A percentile compares a stretch with the other conserved stretches of the same genome.
These are phyloP conservation scores for Cyberlindnera mycetangii DNA, from an alignment of 805 yeast species.

Conservation along the genomic window DNA sequence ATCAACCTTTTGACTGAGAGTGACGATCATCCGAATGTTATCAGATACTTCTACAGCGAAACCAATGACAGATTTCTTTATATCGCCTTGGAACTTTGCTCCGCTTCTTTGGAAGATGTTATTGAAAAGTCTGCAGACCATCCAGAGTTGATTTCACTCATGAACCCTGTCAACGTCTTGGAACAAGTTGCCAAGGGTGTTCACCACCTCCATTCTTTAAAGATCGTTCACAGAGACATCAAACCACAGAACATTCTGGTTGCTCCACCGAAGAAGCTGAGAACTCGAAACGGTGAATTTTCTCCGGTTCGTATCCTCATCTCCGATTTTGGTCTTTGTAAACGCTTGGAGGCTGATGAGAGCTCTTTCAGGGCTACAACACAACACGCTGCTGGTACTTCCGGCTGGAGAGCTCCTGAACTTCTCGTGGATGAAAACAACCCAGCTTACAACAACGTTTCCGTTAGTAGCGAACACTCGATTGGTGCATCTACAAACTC, in stretches of 20 bases:
- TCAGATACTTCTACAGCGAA: constrained; percentile 91
- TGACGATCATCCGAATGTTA: constrained; percentile 95
- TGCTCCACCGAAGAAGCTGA: constrained; percentile 57
- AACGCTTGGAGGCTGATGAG: constrained; percentile 86
- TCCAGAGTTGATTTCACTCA: constrained; percentile 35
- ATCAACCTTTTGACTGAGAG: constrained; percentile 85
- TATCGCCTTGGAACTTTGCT: constrained; percentile 90
- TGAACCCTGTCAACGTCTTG: constrained; percentile 54
- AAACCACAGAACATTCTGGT: constrained; percentile 93
- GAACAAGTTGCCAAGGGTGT: constrained; percentile 82
- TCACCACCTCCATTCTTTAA: constrained; percentile 80
- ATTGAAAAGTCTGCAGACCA: constrained; percentile 50
- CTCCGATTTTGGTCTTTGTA: constrained; percentile 95
- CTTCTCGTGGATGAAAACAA: constrained; percentile 44
- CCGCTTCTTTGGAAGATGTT: constrained; percentile 84
- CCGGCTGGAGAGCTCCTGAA: constrained; percentile 99
- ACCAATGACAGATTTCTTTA: constrained; percentile 82
- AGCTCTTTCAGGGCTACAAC: constrained; percentile 91
- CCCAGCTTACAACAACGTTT: constrained; percentile 11
- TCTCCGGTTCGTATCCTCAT: constrained; percentile 68
- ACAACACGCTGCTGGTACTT: constrained; percentile 91
- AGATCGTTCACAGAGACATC: constrained; percentile 91
- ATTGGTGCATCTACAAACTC: constrained; percentile 24
- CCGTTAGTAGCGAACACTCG: constrained; percentile 25
- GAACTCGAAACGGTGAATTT: constrained; percentile 25